Evolutionary conservation across 768 basidiomycete species (phyloP), one percentile per base, ranked within the genome.

Genomic region (Lactarius vividus): DNA sequence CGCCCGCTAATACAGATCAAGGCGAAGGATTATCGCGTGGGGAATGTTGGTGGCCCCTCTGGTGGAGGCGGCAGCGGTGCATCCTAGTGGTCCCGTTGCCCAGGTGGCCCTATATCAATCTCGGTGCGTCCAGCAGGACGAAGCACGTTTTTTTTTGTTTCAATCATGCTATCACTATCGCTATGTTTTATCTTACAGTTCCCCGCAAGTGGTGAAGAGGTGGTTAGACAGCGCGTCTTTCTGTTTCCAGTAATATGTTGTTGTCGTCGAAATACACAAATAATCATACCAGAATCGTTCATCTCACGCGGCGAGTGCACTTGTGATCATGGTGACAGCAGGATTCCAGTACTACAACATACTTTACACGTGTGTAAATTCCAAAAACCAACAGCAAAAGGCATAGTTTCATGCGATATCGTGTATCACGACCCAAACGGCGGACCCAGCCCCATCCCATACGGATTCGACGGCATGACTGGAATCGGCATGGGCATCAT

Each of bases 381-480:
- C 23, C 5, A 11, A n/a, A 18, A 40, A 46, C 11, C 10, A 49
- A 49, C 23, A 49, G 2, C 10, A 5, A 33, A 33, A 33, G 33
- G 33, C 33, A 26, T 10, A 49, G 35, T 13, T 37, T 15, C 37
- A 39, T 40, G 13, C 2, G 37, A 11, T 4, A 42, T 37, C 42
- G 9, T 9, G 46, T 16, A 55, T 67, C 61, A 67, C 7, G 66
- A 58, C 29, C 66, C 61, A 29, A 67, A 67, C 10, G 66, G 52
- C 11, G 66, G 20, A 5, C 66, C 66, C 15, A 67, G 57, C 28
- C 66, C 66, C 61, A 67, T 67, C 29, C 61, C 66, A 49, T 59
- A 67, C 20, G 66, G 61, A 59, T 67, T 67, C 10, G 31, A 28
- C 8, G 62, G 61, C 20, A 63, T 16, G 5, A 66, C 65, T 6